phyloP scores from a whole-genome alignment of 176 grass and related monocot genomes.

The Echinochloa phyllopogon region DNA sequence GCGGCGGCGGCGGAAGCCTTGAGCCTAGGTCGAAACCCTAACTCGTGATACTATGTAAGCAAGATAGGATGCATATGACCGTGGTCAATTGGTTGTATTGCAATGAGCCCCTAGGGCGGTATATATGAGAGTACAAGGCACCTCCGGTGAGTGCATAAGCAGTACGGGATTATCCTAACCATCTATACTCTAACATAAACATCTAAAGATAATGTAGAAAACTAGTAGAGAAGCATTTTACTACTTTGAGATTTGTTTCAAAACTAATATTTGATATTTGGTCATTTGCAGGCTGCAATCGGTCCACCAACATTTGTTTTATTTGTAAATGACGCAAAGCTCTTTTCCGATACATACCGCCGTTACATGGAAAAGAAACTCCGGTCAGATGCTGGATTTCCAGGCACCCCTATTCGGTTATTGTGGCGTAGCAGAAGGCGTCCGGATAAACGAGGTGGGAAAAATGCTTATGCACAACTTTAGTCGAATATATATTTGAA shows the following conservation, averaged over 20 bases:
- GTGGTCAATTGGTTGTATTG: too few species aligned
- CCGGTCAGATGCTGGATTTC: slow-evolving; percentile 83
- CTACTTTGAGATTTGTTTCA: slow-evolving; percentile 21
- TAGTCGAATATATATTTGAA: background rate
- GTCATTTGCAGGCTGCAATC: slow-evolving; percentile 68
- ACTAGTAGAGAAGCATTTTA: background rate
- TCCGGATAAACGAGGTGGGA: slow-evolving; percentile 63
- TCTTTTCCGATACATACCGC: slow-evolving; percentile 81
- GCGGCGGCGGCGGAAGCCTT: too few species aligned
- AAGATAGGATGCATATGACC: too few species aligned
- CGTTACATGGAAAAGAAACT: slow-evolving; percentile 97
- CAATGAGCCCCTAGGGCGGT: too few species aligned
- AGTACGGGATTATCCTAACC: too few species aligned
- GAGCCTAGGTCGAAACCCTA: too few species aligned
- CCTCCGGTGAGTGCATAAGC: too few species aligned
- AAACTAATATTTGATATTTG: slow-evolving; percentile 12
- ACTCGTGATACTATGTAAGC: too few species aligned
- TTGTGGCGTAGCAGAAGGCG: slow-evolving; percentile 84
- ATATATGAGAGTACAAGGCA: too few species aligned
- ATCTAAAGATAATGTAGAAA: background rate
- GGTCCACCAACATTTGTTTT: slow-evolving; percentile 93
- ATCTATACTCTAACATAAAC: too few species aligned
- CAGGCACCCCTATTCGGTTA: slow-evolving; percentile 85
- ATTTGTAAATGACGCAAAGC: slow-evolving; percentile 93
- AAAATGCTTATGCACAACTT: background rate